A percentile compares a stretch with the other conserved stretches of the same genome.
These are phyloP conservation scores for Globisporangium canariense DNA, from an alignment of 352 stramenopile genomes.

Conservation along the genomic window DNA sequence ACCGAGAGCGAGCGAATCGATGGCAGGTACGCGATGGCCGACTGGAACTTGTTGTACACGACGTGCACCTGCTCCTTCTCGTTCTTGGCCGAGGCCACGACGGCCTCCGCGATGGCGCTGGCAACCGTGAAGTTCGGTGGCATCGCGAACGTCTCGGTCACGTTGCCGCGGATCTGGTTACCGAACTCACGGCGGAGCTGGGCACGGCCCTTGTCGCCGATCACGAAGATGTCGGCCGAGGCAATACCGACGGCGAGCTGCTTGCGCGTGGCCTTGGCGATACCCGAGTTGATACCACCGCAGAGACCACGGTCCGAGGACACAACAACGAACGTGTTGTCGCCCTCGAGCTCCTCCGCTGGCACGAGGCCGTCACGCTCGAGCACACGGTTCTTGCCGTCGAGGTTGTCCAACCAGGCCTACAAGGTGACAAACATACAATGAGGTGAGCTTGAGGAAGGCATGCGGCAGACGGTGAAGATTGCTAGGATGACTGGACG, in stretches of 20 bases:
- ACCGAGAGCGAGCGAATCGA: slow-evolving; percentile 82
- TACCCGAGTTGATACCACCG: slow-evolving; percentile 97
- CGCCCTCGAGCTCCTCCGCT: slow-evolving; percentile 74
- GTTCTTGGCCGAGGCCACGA: slow-evolving; percentile 55
- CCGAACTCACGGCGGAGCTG: slow-evolving; percentile 89
- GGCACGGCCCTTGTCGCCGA: slow-evolving; percentile 96
- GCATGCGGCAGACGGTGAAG: not conserved
- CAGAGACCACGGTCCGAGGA: slow-evolving; percentile 98
- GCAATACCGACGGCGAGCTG: slow-evolving; percentile 70
- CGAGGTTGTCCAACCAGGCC: slow-evolving; percentile 80
- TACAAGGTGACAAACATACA: slow-evolving; percentile 3
- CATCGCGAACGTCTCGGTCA: slow-evolving; percentile 77
- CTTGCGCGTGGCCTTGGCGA: slow-evolving; percentile 88
- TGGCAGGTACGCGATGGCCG: slow-evolving; percentile 94
- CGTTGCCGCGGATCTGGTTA: slow-evolving; percentile 62
- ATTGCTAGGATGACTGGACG: not conserved
- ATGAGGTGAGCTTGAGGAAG: not conserved
- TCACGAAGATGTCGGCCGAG: slow-evolving; percentile 89
- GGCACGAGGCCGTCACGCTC: slow-evolving; percentile 87
- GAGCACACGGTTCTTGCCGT: slow-evolving; percentile 68
- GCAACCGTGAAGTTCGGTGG: slow-evolving; percentile 92
- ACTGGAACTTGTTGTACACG: slow-evolving; percentile 97
- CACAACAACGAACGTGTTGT: slow-evolving; percentile 94
- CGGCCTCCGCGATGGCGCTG: slow-evolving; percentile 87
- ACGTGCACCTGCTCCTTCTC: slow-evolving; percentile 95